Base-by-base conservation (phyloP, 179 eudicot species). In the Silene noctiflora region DNA sequence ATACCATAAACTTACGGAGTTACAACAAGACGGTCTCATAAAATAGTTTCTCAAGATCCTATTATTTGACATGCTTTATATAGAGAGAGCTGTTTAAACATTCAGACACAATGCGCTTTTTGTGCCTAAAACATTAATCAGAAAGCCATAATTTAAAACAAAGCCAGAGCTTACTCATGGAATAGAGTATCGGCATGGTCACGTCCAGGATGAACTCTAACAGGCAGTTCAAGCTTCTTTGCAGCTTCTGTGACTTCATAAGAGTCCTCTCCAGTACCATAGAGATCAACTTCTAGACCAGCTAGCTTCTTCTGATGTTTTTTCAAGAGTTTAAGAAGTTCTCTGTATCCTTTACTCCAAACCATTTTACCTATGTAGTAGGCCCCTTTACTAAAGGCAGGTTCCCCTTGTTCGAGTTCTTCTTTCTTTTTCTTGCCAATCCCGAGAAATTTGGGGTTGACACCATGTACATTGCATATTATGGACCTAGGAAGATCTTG, bases 341-440 rank as follows among this genome's bases (percentile, higher is more conserved):
- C 98, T 78, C 83, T 86, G 83, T 94, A 94, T 73, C 98, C 98
- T 85, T 94, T 94, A 85, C 74, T 83, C 98, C 98, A 94, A n/a
- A 94, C 84, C 98, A 92, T 94, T 86, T 94, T 94, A 65, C 98
- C 98, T 21, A 94, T 94, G 78, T 90, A 94, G 79, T 94, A 94
- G 55, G 91, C 93, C 69, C 97, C 97, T 86, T 90, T 88, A 19
- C 83, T 78, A 81, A 92, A 92, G 6, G 87, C 87, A 20, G 77
- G 78, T 61, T 74, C 64, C 42, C 86, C 91, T 72, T 71, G 77
- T 75, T 84, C 83, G 27, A 81, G 80, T 69, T 86, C 86, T 76
- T 88, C 91, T 78, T 84, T 85, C 85, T 87, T 91, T 85, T 73
- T 84, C 86, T 84, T 87, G 74, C 99, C 99, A 61, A 89, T 85